Evolutionary conservation across 768 basidiomycete genomes (phyloP).

Genomic region (Nevesoporus exiguus): DNA sequence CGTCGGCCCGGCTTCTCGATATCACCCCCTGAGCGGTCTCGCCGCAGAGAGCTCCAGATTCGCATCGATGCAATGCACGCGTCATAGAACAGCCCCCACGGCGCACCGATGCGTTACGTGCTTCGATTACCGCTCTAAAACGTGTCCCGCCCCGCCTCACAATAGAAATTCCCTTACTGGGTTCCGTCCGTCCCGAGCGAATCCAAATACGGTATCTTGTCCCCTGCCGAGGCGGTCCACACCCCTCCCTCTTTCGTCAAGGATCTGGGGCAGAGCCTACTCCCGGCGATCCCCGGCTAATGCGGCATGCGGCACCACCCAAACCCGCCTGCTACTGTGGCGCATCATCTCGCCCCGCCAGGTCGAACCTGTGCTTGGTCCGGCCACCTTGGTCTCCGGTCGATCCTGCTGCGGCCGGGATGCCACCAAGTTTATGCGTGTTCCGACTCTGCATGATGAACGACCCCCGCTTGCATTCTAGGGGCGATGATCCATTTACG

Average conservation of each 20-base stretch:
- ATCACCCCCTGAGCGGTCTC: no score
- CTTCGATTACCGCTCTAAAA: slow-evolving; percentile 15
- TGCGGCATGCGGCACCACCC: no score
- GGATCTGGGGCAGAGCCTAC: not conserved
- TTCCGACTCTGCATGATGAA: not conserved
- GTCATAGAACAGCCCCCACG: no score
- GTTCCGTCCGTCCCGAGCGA: slow-evolving; percentile 1
- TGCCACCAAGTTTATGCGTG: no score
- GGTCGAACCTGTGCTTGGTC: no score
- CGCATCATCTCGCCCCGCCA: no score
- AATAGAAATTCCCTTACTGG: slow-evolving; percentile 7
- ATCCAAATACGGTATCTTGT: not conserved
- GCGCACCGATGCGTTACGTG: slow-evolving; percentile 12
- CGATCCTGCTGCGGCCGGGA: not conserved
- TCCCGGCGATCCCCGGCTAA: slow-evolving; percentile 11
- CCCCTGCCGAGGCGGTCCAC: not conserved
- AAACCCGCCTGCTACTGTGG: no score
- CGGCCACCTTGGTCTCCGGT: not conserved
- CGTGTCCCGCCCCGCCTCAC: slow-evolving; percentile 11
- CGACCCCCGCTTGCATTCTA: not conserved
- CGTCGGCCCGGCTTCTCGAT: no score
- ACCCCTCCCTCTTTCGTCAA: not conserved
- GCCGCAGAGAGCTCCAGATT: no score
- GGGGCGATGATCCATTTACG: not conserved
- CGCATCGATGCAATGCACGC: no score